These are phyloP conservation scores for Vaccinium darrowii DNA, from an alignment of 148 eudicot species.

Conservation along the genomic window DNA sequence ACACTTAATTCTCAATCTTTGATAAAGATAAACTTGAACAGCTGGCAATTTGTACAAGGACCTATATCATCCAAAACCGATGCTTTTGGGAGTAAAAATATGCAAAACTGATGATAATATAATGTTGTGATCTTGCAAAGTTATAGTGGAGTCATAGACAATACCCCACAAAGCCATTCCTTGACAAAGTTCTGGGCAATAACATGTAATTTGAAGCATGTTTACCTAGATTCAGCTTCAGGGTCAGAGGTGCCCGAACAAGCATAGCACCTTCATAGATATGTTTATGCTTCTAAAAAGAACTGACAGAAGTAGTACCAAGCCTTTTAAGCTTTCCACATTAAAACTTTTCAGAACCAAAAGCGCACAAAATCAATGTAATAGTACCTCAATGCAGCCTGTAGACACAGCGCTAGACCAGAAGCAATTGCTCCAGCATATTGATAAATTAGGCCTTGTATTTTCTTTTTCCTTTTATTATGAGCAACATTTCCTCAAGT, in stretches of 20 bases:
- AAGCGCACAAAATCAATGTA: background rate
- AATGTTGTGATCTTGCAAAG: background rate
- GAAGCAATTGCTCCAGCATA: background rate
- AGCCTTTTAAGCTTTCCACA: background rate
- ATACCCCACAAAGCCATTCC: background rate
- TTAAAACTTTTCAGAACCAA: background rate
- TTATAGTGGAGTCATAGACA: background rate
- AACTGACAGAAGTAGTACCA: background rate
- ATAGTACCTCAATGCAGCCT: background rate
- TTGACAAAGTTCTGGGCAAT: background rate
- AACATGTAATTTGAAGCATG: background rate
- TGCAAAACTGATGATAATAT: background rate
- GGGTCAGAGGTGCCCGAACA: background rate
- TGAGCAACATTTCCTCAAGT: background rate
- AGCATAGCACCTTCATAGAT: background rate
- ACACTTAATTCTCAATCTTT: background rate
- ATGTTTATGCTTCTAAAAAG: background rate
- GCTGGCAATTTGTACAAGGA: background rate
- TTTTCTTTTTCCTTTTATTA: background rate
- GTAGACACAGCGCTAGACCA: background rate
- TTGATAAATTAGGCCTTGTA: background rate
- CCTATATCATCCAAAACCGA: background rate
- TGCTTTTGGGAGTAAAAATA: background rate
- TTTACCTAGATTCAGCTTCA: background rate
- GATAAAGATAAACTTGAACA: background rate